A percentile compares a stretch with the other conserved stretches of the same genome.
Conservation (phyloP, 2,329 filamentous ascomycete genomes). For the Xylaria multiplex region DNA sequence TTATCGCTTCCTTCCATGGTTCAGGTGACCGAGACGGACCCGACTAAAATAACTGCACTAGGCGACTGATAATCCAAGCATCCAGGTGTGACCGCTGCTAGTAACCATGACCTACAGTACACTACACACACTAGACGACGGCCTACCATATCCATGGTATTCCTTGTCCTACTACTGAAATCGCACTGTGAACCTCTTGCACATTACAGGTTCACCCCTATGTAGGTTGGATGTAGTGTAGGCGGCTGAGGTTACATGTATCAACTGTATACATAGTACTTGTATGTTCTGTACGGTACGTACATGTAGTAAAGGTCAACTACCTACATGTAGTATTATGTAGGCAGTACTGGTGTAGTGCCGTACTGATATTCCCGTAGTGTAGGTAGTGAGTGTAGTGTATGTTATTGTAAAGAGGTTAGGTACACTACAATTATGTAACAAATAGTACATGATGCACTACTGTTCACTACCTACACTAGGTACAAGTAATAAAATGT, state of each 20-base stretch:
- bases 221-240: not conserved
- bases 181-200: constrained; percentile 31
- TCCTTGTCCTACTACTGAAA: constrained; percentile 1
- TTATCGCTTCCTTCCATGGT: constrained; percentile 37
- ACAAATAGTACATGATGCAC: not conserved
- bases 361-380: too few relatives aligned
- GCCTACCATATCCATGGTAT: constrained; percentile 9
- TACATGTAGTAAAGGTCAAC: too few relatives aligned
- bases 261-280: too few relatives aligned
- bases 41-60: constrained; percentile 31
- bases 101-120: constrained; percentile 24
- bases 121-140: not conserved
- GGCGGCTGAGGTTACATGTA: too few relatives aligned
- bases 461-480: too few relatives aligned
- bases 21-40: constrained; percentile 34
- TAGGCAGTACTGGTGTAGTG: too few relatives aligned
- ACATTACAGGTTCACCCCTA: constrained; percentile 17
- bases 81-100: constrained; percentile 21
- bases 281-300: too few relatives aligned
- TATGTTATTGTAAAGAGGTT: too few relatives aligned
- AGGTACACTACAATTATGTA: too few relatives aligned
- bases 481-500: constrained; percentile 14
- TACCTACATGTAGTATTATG: too few relatives aligned
- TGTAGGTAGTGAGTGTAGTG: too few relatives aligned
- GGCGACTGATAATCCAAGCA: constrained; percentile 28